Evolutionary conservation across 2,329 filamentous ascomycete genomes (phyloP).

Genomic region (Ceratocystis alfenasii): DNA sequence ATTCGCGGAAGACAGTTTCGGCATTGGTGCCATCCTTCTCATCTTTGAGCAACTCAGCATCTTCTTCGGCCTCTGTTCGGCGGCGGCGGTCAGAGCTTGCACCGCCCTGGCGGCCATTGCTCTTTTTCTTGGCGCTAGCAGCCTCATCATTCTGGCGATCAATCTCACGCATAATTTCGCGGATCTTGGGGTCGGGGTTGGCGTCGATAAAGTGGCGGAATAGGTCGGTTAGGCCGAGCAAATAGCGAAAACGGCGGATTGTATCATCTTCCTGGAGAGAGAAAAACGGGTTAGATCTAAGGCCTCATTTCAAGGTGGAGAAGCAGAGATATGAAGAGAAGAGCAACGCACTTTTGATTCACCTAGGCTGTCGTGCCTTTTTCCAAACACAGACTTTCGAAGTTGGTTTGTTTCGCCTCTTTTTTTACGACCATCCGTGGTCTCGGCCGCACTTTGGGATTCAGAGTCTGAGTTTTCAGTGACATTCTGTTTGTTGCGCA

Average conservation of each 20-base stretch:
- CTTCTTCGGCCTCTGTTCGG: slow-evolving; percentile 93
- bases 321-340: neutral
- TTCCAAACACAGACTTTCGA: slow-evolving; percentile 83
- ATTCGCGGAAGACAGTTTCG: slow-evolving; percentile 86
- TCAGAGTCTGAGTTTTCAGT: slow-evolving; percentile 59
- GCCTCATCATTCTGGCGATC: slow-evolving; percentile 80
- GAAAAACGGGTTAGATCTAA: slow-evolving; percentile 13
- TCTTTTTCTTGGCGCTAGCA: slow-evolving; percentile 55
- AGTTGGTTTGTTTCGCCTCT: slow-evolving; percentile 79
- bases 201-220: slow-evolving; percentile 99
- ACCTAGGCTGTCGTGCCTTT: slow-evolving; percentile 83
- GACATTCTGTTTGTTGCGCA: slow-evolving; percentile 36
- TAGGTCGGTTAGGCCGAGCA: slow-evolving; percentile 86
- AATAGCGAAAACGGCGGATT: slow-evolving; percentile 83
- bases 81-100: slow-evolving; percentile 66
- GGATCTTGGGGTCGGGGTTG: slow-evolving; percentile 88
- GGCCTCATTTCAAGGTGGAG: slow-evolving; percentile 15
- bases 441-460: slow-evolving; percentile 76
- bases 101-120: slow-evolving; percentile 67
- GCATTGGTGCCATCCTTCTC: slow-evolving; percentile 79
- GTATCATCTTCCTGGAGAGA: slow-evolving; percentile 72
- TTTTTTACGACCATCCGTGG: slow-evolving; percentile 63
- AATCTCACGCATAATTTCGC: slow-evolving; percentile 86
- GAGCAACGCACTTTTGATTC: slow-evolving; percentile 64
- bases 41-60: slow-evolving; percentile 76